Evolutionary conservation across 2,329 filamentous ascomycete species (phyloP).

Genomic region (Fonsecaea multimorphosa): DNA sequence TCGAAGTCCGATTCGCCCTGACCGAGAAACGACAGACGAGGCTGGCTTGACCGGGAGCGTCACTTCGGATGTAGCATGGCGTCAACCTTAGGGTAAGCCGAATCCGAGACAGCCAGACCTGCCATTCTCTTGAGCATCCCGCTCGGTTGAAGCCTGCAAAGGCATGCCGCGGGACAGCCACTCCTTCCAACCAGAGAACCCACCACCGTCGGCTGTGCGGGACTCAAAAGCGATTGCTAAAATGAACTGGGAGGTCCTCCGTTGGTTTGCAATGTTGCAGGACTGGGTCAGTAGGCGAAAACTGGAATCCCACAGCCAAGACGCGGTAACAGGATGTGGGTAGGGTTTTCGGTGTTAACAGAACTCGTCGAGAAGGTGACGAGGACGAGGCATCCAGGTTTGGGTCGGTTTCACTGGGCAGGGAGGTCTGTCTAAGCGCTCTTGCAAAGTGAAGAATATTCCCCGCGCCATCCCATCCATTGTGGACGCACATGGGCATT

Average conservation of each 20-base stretch:
- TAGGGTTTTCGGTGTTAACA: background rate
- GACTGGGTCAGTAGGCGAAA: constrained; percentile 3
- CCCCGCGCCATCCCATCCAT: background rate
- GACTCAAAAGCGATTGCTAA: background rate
- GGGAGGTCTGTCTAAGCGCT: background rate
- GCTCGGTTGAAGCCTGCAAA: background rate
- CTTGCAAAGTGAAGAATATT: background rate
- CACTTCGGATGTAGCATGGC: background rate
- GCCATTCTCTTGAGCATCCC: background rate
- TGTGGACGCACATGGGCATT: background rate
- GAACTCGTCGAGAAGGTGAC: background rate
- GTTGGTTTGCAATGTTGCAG: background rate
- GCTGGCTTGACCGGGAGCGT: background rate
- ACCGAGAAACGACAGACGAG: background rate
- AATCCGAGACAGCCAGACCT: background rate
- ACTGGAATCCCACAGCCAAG: background rate
- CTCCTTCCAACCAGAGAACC: background rate
- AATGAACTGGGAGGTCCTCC: background rate
- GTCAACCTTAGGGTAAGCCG: background rate
- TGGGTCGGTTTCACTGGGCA: background rate
- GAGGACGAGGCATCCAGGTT: background rate
- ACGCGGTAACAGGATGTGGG: background rate
- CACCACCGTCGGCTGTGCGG: background rate
- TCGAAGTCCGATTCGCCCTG: constrained; percentile 9
- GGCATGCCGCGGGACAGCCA: background rate